Evolutionary conservation across 2,329 filamentous ascomycete species (phyloP).

Genomic region (Periglandula ipomoeae): DNA sequence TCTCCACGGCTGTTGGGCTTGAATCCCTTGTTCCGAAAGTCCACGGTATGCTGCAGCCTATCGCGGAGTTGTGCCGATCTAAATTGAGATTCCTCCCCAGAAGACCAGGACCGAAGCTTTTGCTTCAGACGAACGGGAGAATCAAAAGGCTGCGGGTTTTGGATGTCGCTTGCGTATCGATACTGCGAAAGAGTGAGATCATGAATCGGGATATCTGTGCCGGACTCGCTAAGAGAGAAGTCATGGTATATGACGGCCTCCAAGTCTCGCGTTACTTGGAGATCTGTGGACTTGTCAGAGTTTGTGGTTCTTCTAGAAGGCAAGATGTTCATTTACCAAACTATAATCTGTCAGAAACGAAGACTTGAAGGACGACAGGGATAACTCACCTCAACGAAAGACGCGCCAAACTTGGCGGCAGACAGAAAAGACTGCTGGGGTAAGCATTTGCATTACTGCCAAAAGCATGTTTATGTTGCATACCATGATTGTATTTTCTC

Average conservation of each 20-base stretch:
- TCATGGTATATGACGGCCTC: constrained; percentile 32
- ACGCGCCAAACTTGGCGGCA: constrained; percentile 23
- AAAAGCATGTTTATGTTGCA: neutral
- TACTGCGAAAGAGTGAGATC: constrained; percentile 29
- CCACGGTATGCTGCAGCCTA: constrained; percentile 29
- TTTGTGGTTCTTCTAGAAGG: neutral
- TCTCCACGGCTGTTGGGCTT: constrained; percentile 31
- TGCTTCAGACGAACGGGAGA: too few relatives aligned
- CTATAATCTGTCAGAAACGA: constrained; percentile 1
- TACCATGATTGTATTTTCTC: constrained; percentile 25
- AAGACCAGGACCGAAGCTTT: constrained; percentile 16
- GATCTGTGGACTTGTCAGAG: constrained; percentile 18
- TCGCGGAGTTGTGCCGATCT: constrained; percentile 15
- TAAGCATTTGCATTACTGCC: neutral
- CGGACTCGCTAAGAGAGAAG: constrained; percentile 31
- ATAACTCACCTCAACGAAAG: constrained; percentile 22
- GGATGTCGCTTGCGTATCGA: constrained; percentile 19
- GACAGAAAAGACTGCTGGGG: constrained; percentile 22
- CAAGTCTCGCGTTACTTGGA: constrained; percentile 31
- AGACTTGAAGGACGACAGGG: neutral
- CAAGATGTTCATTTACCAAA: constrained; percentile 2
- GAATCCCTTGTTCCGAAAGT: constrained; percentile 28
- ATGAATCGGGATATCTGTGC: constrained; percentile 30
- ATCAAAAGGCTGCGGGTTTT: too few relatives aligned
- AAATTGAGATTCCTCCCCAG: constrained; percentile 13